phyloP scores from a whole-genome alignment of 768 basidiomycete genomes.

The Punctularia strigosozonata region DNA sequence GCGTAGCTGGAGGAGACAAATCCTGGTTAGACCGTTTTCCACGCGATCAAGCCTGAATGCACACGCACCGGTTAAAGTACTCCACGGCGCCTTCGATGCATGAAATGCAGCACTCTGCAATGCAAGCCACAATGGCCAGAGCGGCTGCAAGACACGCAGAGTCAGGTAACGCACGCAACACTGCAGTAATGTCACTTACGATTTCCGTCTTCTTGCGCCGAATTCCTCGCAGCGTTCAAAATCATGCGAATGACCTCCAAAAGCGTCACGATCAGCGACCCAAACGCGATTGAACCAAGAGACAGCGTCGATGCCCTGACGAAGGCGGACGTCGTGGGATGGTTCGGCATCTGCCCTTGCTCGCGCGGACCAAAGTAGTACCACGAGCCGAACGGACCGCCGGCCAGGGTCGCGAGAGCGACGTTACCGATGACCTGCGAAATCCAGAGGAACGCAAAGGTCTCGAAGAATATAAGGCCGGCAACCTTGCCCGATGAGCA shows the following conservation, averaged over 20 bases:
- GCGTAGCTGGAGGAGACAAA: slow-evolving; percentile 48
- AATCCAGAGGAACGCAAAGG: slow-evolving; percentile 81
- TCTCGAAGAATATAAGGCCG: slow-evolving; percentile 66
- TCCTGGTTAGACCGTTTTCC: background rate
- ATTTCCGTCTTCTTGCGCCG: slow-evolving; percentile 50
- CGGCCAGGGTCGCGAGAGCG: slow-evolving; percentile 67
- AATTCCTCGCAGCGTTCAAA: slow-evolving; percentile 44
- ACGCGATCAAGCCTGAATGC: background rate
- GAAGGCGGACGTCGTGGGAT: slow-evolving; percentile 61
- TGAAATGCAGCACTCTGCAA: slow-evolving; percentile 67
- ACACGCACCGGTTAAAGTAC: slow-evolving; percentile 62
- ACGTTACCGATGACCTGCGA: slow-evolving; percentile 76
- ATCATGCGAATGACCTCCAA: slow-evolving; percentile 58
- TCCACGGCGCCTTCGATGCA: slow-evolving; percentile 58
- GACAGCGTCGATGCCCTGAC: slow-evolving; percentile 67
- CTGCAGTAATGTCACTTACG: slow-evolving; percentile 29
- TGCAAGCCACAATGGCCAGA: slow-evolving; percentile 64
- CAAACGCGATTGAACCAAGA: slow-evolving; percentile 78
- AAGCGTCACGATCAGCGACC: slow-evolving; percentile 72
- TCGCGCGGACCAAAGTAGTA: slow-evolving; percentile 76
- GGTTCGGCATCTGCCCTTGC: slow-evolving; percentile 56
- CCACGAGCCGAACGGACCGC: slow-evolving; percentile 65
- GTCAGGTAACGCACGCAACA: background rate
- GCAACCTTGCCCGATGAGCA: slow-evolving; percentile 71
- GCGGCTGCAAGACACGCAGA: slow-evolving; percentile 35